Base-by-base conservation (phyloP, 495 filamentous ascomycete genomes). In the Hypoxylon lienhwacheense region DNA sequence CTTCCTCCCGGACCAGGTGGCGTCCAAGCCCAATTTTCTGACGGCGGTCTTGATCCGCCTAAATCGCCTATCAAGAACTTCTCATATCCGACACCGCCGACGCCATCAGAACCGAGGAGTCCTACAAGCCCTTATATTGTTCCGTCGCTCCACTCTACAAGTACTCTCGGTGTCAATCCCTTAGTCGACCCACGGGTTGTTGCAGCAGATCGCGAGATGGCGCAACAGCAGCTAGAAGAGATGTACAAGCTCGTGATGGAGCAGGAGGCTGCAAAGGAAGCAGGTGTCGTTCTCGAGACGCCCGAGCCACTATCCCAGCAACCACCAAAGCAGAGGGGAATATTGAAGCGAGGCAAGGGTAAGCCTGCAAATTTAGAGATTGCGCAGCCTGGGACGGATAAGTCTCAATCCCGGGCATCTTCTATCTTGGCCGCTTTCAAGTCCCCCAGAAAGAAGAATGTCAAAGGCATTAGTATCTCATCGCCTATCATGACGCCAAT, bases 241-340 rank as follows among this genome's bases (percentile, higher is more conserved):
- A 82, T 97, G 61, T 97, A 97, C 66, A 88, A 83, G 40, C 86
- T 90, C 34, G 91, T 96, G 53, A 86, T 95, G 87, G 89, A 88
- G 70, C 87, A 92, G 42, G 89, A 95, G 69, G 85, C 82, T 28
- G 81, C 82, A 39, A 87, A 88, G 70, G 73, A 81, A 43, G 71
- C 71, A 48, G 67, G 72, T 20, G 43, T 68, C 46, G 42, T 64
- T 33, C 21, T 74, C 48, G 56, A 66, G 17, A 64, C 71, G 26
- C 64, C 71, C 35, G 35, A 47, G 22, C 64, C 66, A n/a, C 12
- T 68, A 17, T 31, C 50, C n/a, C 59, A 58, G 42, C 43, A 48
- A 43, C 43, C 46, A 31, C 17, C 65, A 39, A 66, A 67, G 31
- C 72, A 70, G 53, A 69, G 67, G 61, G 47, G 62, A 5, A 60